These are phyloP conservation scores for Fimicolochytrium jonesii DNA, from an alignment of 192 early-diverging fungal genomes.

Conservation along the genomic window DNA sequence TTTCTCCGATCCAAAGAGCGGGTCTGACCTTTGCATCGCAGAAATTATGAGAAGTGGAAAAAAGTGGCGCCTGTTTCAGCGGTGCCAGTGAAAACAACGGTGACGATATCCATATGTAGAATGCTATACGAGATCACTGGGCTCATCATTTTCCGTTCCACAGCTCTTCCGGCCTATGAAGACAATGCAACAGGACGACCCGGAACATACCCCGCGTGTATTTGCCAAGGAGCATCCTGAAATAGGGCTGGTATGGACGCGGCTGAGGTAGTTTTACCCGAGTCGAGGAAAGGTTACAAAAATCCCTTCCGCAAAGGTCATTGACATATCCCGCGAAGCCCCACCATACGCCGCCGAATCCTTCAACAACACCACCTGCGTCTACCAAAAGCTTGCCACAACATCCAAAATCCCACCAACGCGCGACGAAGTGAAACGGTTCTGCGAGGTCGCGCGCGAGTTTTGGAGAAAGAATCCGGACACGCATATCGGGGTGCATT, in stretches of 20 bases:
- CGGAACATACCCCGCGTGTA: slow-evolving; percentile 9
- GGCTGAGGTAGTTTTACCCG: not conserved
- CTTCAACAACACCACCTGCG: not conserved
- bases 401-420: slow-evolving; percentile 26
- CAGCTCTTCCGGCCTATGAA: slow-evolving; percentile 29
- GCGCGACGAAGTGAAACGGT: slow-evolving; percentile 14
- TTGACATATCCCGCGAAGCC: slow-evolving; percentile 23
- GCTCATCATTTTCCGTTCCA: not conserved
- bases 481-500: slow-evolving; percentile 23
- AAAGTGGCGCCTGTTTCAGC: slow-evolving; percentile 7
- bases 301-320: not conserved
- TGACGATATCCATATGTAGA: not conserved
- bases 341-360: slow-evolving; percentile 15
- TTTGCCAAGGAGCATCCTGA: slow-evolving; percentile 17
- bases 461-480: slow-evolving; percentile 23
- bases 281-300: not conserved
- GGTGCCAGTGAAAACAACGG: slow-evolving; percentile 11
- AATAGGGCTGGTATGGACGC: slow-evolving; percentile 20
- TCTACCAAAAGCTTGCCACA: slow-evolving; percentile 22
- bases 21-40: not conserved
- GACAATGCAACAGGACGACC: slow-evolving; percentile 24
- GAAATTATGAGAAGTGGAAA: slow-evolving; percentile 27
- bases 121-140: not conserved
- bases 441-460: not conserved
- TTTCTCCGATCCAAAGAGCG: too few species aligned